These are phyloP conservation scores for Penicillium parvum DNA, from an alignment of 495 filamentous ascomycete species.

Conservation along the genomic window DNA sequence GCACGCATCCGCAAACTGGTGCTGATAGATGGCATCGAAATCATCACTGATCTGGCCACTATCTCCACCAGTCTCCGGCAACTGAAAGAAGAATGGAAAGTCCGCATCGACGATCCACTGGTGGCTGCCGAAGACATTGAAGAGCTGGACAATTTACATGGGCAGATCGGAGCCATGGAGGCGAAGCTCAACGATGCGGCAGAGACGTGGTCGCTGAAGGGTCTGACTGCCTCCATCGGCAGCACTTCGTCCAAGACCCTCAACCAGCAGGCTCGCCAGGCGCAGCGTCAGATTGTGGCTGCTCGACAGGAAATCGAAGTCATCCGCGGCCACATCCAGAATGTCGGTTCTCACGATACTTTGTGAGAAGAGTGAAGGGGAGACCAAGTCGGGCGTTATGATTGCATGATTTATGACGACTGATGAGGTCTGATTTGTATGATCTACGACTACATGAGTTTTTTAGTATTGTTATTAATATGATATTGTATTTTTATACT, in stretches of 20 bases:
- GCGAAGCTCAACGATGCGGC: not conserved
- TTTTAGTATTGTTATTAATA: not conserved
- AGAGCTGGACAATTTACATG: constrained; percentile 10
- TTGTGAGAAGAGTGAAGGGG: not conserved
- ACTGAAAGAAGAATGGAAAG: constrained; percentile 1
- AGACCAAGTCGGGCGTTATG: not conserved
- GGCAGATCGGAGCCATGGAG: constrained; percentile 1
- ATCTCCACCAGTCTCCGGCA: not conserved
- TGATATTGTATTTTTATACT: not conserved
- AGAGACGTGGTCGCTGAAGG: constrained; percentile 7
- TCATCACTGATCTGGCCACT: not conserved
- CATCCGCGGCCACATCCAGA: not conserved
- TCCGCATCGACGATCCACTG: not conserved
- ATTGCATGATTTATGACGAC: not conserved
- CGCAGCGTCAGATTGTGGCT: constrained; percentile 1
- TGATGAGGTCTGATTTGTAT: not conserved
- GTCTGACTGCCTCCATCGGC: constrained; percentile 1
- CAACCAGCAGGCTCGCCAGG: constrained; percentile 3
- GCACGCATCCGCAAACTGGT: constrained; percentile 9
- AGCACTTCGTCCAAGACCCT: not conserved
- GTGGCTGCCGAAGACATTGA: constrained; percentile 7
- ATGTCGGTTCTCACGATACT: not conserved
- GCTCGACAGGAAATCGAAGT: constrained; percentile 6
- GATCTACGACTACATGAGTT: too few relatives aligned
- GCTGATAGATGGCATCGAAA: constrained; percentile 4